phyloP scores from a whole-genome alignment of 768 basidiomycete genomes.

The Nidula microcarpa region DNA sequence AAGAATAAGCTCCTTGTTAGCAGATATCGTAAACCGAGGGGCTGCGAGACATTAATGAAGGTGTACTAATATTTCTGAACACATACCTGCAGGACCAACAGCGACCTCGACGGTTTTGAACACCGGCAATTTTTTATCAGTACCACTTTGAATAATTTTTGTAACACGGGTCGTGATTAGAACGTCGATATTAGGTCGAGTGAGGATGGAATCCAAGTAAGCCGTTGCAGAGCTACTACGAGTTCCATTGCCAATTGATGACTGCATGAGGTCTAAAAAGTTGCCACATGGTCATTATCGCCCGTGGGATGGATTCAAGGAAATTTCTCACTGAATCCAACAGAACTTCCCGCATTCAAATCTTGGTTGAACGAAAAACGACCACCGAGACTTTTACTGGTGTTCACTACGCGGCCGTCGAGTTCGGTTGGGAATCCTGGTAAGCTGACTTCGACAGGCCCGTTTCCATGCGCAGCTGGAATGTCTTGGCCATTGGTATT shows the following conservation, averaged over 20 bases:
- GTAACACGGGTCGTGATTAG: conserved; percentile 8
- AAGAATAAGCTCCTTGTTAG: conserved; percentile 51
- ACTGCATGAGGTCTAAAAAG: neutral
- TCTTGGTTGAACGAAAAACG: conserved; percentile 5
- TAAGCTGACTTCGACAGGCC: neutral
- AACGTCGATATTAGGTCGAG: conserved; percentile 1
- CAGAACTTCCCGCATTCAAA: conserved; percentile 2
- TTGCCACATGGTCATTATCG: neutral
- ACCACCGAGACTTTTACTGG: conserved; percentile 1
- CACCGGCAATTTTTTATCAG: neutral
- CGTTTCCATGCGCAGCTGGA: conserved; percentile 20
- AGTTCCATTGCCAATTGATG: neutral
- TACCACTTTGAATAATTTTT: conserved; percentile 7
- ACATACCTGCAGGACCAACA: conserved; percentile 6
- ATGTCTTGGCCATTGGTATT: conserved; percentile 18
- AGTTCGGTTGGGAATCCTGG: conserved; percentile 2
- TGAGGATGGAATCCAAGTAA: neutral
- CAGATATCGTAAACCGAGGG: conserved; percentile 15
- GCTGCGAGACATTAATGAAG: neutral
- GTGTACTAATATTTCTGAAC: neutral
- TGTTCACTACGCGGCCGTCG: neutral
- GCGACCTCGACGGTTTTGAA: conserved; percentile 8
- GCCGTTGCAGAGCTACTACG: neutral
- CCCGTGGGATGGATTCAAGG: neutral
- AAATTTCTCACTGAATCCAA: conserved; percentile 1